These are phyloP conservation scores for Musa beccarii DNA, from an alignment of 176 grass and related monocot species.

Conservation along the genomic window DNA sequence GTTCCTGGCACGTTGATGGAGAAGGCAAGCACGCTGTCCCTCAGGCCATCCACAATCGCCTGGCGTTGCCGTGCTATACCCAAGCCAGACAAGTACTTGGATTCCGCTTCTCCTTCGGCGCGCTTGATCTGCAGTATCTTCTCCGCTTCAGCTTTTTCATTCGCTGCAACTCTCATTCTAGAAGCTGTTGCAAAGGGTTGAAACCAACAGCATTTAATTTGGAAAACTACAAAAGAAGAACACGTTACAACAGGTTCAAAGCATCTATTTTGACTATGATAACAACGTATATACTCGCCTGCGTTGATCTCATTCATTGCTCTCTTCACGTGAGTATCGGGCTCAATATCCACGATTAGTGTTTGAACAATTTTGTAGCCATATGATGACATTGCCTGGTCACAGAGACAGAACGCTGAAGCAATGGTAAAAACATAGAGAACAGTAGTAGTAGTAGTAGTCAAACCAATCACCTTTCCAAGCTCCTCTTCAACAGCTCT, in stretches of 20 bases:
- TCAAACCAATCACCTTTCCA: conserved; percentile 53
- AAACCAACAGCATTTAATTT: neutral
- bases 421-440: conserved; percentile 9
- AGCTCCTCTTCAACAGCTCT: conserved; percentile 81
- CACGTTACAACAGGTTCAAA: neutral
- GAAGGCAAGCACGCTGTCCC: conserved; percentile 77
- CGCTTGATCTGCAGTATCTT: conserved; percentile 85
- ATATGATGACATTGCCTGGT: conserved; percentile 78
- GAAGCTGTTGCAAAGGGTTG: conserved; percentile 37
- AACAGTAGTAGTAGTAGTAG: conserved; percentile 17
- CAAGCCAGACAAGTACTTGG: conserved; percentile 69
- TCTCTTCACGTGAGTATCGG: conserved; percentile 67
- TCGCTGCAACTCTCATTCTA: conserved; percentile 68
- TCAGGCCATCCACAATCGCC: conserved; percentile 73
- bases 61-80: conserved; percentile 88
- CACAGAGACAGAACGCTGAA: conserved; percentile 15
- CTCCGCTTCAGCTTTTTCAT: conserved; percentile 78
- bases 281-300: conserved; percentile 34
- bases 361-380: conserved; percentile 88
- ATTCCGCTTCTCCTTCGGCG: conserved; percentile 78
- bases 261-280: neutral
- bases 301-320: conserved; percentile 96
- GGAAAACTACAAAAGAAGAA: neutral
- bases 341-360: conserved; percentile 77
- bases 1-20: conserved; percentile 83